Base-by-base conservation (phyloP, 805 yeast genomes). In the Torulaspora quercuum region DNA sequence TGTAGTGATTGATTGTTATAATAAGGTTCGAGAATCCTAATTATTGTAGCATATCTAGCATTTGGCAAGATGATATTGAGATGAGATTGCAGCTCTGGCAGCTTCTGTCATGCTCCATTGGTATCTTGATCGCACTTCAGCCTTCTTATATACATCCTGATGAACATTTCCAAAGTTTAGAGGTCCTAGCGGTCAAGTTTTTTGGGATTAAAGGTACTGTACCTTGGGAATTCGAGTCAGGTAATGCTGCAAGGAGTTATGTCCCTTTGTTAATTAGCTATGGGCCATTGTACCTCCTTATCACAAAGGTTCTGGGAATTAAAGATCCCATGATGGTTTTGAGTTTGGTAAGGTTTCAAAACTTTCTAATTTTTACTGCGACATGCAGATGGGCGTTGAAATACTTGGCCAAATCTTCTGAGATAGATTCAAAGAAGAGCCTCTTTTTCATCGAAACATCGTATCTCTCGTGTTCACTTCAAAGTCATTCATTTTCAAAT, bases 81-180 rank as follows among this genome's bases (percentile, higher is more conserved):
- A 24, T 32, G 29, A 9, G 15, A 8, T 17, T 11, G 23, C 24
- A 23, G 14, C 17, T 10, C 11, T 32, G 17, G 29, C 24, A 25
- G 18, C 13, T 20, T 9, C n/a, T 11, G 10, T 26, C 21, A 4
- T 13, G 21, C 5, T 21, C 22, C 16, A 35, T 53, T 1, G 55
- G 60, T n/a, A 61, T 82, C 14, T 63, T 73, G 16, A 64, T 86
- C 29, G 78, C 83, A 0, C 55, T 83, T 1, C 76, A 82, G 37
- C 72, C 82, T 19, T 85, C 96, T 0, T 92, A 94, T 55, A 79
- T 92, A 31, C 99, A 94, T 49, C 99, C 99, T 0, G 99, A 92
- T 67, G 99, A 92, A 64, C 96, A 89, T 58, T 85, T 86, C 57
- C 99, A 94, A 58, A 75, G 80, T n/a, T 73, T 94, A 31, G 94